Conservation (phyloP, 257 asterid genomes). For the Ophiorrhiza pumila region DNA sequence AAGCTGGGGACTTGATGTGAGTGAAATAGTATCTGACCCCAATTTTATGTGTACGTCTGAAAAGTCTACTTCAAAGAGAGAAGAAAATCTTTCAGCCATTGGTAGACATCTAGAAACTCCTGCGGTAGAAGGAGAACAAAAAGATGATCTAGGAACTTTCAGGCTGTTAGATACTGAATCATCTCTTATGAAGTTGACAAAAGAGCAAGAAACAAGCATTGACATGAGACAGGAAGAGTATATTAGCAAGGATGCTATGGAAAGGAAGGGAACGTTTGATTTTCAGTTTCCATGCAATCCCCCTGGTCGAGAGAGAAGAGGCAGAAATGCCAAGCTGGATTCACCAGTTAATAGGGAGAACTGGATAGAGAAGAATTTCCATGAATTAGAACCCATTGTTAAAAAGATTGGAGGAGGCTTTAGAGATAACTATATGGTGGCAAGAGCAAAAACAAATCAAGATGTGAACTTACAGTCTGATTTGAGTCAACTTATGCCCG, state of each 20-base stretch:
- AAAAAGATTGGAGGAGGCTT: conserved; percentile 67
- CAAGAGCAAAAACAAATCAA: conserved; percentile 56
- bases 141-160: conserved; percentile 22
- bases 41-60: conserved; percentile 20
- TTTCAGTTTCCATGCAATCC: conserved; percentile 33
- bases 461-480: conserved; percentile 41
- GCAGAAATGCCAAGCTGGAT: conserved; percentile 28
- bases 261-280: conserved; percentile 21
- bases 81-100: conserved; percentile 11
- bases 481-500: conserved; percentile 43
- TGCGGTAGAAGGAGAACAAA: conserved; percentile 25
- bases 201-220: conserved; percentile 22
- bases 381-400: conserved; percentile 73
- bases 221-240: conserved; percentile 18
- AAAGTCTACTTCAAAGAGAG: conserved; percentile 9
- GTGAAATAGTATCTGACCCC: conserved; percentile 22
- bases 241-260: conserved; percentile 27
- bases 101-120: conserved; percentile 22
- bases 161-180: conserved; percentile 27
- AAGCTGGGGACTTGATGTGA: conserved; percentile 26
- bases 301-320: conserved; percentile 25
- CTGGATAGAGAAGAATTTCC: conserved; percentile 84
- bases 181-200: conserved; percentile 17
- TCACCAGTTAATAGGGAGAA: conserved; percentile 39
- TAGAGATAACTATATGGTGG: conserved; percentile 62